Evolutionary conservation across 139 green algal species (phyloP).

Genomic region (Chloropicon primus): DNA sequence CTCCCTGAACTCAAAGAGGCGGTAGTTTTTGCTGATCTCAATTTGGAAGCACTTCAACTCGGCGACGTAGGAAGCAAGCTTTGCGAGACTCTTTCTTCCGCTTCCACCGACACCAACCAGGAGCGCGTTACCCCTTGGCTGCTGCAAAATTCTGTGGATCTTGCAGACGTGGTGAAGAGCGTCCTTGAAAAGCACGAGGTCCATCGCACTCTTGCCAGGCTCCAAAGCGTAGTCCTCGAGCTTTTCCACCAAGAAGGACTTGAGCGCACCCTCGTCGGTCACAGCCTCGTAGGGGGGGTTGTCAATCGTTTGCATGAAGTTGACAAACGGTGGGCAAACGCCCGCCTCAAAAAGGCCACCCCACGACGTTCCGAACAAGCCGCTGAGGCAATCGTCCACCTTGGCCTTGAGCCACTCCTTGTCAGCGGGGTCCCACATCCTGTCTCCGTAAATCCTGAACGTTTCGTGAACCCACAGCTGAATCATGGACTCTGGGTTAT

Average conservation of each 20-base stretch:
- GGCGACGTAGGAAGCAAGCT: conserved; percentile 61
- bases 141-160: conserved; percentile 58
- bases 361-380: conserved; percentile 35
- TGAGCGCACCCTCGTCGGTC: conserved; percentile 32
- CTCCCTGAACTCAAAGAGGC: conserved; percentile 49
- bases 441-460: conserved; percentile 58
- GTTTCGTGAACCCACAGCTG: conserved; percentile 72
- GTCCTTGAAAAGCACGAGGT: conserved; percentile 75
- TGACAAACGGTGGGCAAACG: conserved; percentile 52
- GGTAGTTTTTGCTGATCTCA: conserved; percentile 66
- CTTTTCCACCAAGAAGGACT: conserved; percentile 52
- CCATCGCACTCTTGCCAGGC: conserved; percentile 51
- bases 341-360: conserved; percentile 40
- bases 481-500: conserved; percentile 60
- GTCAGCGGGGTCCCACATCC: conserved; percentile 43
- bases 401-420: conserved; percentile 49
- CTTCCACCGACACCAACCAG: conserved; percentile 73
- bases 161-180: conserved; percentile 65
- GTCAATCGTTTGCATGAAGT: conserved; percentile 57
- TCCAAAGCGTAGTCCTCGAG: conserved; percentile 67
- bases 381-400: conserved; percentile 46
- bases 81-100: conserved; percentile 58
- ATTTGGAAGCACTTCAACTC: conserved; percentile 65
- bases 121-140: conserved; percentile 67
- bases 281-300: conserved; percentile 62